phyloP scores from a whole-genome alignment of 1,284 basidiomycete species.

The Pterula multifida region DNA sequence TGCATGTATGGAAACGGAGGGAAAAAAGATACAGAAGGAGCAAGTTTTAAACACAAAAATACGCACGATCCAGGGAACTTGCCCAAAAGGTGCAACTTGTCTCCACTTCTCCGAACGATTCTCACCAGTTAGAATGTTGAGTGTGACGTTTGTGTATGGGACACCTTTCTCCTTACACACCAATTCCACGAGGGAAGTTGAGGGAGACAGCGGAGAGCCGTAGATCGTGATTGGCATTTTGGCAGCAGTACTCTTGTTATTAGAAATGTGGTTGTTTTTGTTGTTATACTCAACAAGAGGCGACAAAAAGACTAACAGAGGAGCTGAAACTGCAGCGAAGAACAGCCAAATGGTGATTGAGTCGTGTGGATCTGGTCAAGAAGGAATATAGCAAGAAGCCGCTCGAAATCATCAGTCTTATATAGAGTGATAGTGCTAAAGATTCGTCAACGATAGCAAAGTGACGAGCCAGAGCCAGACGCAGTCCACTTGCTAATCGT shows the following conservation, averaged over 20 bases:
- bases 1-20: neutral
- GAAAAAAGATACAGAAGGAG: neutral
- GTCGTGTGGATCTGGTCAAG: neutral
- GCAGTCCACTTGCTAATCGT: neutral
- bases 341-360: neutral
- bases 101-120: constrained; percentile 13
- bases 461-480: neutral
- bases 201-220: constrained; percentile 12
- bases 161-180: constrained; percentile 14
- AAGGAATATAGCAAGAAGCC: neutral
- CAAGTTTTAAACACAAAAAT: neutral
- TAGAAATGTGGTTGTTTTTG: neutral
- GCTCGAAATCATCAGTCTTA: no score
- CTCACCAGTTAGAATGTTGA: constrained; percentile 13
- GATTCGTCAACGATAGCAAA: neutral
- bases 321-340: neutral
- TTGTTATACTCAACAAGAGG: neutral
- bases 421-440: neutral
- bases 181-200: constrained; percentile 15
- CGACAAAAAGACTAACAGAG: neutral
- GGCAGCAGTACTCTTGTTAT: neutral
- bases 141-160: constrained; percentile 12
- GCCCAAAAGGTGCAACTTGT: constrained; percentile 14
- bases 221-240: constrained; percentile 12
- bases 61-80: constrained; percentile 13